Conservation (phyloP, 805 yeast species). For the Kazachstania psychrophila region DNA sequence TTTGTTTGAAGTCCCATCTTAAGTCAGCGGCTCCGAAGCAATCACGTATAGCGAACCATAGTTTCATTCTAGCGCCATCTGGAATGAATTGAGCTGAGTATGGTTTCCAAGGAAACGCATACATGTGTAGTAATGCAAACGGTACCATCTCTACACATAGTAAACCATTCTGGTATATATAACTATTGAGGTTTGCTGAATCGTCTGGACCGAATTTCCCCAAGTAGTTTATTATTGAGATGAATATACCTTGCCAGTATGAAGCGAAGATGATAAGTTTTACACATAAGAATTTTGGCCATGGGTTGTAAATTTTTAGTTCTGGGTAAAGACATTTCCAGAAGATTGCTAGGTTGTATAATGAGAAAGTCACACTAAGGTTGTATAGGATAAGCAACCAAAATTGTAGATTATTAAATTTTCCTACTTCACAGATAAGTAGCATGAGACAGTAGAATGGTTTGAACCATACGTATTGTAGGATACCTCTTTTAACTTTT, state of each 20-base stretch:
- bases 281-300: constrained; percentile 88
- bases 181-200: constrained; percentile 36
- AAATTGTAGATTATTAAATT: constrained; percentile 43
- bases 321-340: constrained; percentile 86
- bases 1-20: constrained; percentile 60
- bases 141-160: constrained; percentile 76
- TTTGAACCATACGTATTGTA: constrained; percentile 93
- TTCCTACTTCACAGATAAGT: constrained; percentile 38
- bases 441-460: constrained; percentile 63
- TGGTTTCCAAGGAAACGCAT: constrained; percentile 70
- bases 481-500: constrained; percentile 68
- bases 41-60: constrained; percentile 61
- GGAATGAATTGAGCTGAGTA: constrained; percentile 55
- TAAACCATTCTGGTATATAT: constrained; percentile 64
- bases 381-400: constrained; percentile 64
- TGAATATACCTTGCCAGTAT: constrained; percentile 85
- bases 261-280: constrained; percentile 92
- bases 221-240: constrained; percentile 44
- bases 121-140: constrained; percentile 83
- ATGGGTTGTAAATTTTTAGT: constrained; percentile 70
- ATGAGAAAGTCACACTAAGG: constrained; percentile 66
- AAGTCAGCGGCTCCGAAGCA: constrained; percentile 72
- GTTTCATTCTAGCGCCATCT: constrained; percentile 56
- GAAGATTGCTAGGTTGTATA: constrained; percentile 79
- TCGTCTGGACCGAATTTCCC: constrained; percentile 32